A percentile compares a stretch with the other conserved stretches of the same genome.
Evolutionary conservation across 129 eudicot species (phyloP).

Genomic region (Silybum marianum): DNA sequence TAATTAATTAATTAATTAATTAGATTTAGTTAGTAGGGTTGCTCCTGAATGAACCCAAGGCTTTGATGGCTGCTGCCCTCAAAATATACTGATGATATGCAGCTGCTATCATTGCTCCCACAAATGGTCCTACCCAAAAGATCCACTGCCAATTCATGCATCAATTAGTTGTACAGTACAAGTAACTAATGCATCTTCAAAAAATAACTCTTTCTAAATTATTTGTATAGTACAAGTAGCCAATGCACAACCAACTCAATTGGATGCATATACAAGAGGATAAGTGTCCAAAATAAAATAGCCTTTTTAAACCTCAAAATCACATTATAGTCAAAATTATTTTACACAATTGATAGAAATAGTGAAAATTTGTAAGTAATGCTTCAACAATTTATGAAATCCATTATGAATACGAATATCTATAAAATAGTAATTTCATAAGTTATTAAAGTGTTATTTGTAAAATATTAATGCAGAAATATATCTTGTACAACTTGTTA

Average conservation of each 20-base stretch:
- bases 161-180: background rate
- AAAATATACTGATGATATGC: slow-evolving; percentile 71
- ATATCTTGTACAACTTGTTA: too few relatives aligned
- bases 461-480: too few relatives aligned
- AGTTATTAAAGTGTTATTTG: too few relatives aligned
- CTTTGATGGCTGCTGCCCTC: slow-evolving; percentile 72
- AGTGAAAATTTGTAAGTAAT: too few relatives aligned
- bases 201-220: background rate
- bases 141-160: slow-evolving; percentile 45
- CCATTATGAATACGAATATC: too few relatives aligned
- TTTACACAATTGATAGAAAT: too few relatives aligned
- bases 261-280: too few relatives aligned
- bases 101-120: slow-evolving; percentile 74
- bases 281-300: background rate
- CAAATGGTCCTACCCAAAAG: slow-evolving; percentile 81
- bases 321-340: background rate
- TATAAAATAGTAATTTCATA: too few relatives aligned
- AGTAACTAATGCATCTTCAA: background rate
- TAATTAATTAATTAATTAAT: background rate
- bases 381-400: too few relatives aligned
- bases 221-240: background rate
- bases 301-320: background rate
- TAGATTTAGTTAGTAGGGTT: slow-evolving; percentile 47
- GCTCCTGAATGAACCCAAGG: slow-evolving; percentile 75
- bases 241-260: background rate